phyloP scores from a whole-genome alignment of 805 yeast genomes.

The Sungouiozyma intestinalis region DNA sequence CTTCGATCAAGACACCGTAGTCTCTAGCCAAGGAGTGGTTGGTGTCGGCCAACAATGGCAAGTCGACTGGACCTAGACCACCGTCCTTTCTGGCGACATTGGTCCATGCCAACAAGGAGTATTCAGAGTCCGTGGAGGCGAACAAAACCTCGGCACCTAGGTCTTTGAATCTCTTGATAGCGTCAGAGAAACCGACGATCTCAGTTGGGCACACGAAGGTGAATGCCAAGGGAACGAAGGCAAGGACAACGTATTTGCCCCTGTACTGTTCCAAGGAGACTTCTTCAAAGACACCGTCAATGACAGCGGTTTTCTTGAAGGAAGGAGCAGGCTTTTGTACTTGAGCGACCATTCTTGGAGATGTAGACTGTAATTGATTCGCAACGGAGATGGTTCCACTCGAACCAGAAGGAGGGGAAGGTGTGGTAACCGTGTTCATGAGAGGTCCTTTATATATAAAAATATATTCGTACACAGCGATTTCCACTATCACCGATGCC shows the following conservation, averaged over 20 bases:
- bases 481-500: no score
- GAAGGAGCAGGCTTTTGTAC: constrained; percentile 95
- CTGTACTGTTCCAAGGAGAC: constrained; percentile 87
- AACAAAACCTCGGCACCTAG: constrained; percentile 83
- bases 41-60: constrained; percentile 93
- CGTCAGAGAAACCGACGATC: constrained; percentile 97
- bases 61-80: constrained; percentile 91
- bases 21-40: constrained; percentile 90
- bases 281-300: constrained; percentile 94
- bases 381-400: no score
- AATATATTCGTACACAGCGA: no score
- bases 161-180: constrained; percentile 78
- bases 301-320: constrained; percentile 94
- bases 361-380: no score
- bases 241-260: constrained; percentile 96
- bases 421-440: no score
- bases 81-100: constrained; percentile 93
- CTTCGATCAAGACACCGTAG: constrained; percentile 96
- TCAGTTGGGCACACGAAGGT: constrained; percentile 99
- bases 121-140: constrained; percentile 98
- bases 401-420: no score
- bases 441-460: no score
- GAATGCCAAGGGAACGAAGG: constrained; percentile 97
- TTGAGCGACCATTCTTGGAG: constrained; percentile 81
- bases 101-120: constrained; percentile 96